These are phyloP conservation scores for Coniosporium tulheliwenetii DNA, from an alignment of 2,329 filamentous ascomycete species.

Conservation along the genomic window DNA sequence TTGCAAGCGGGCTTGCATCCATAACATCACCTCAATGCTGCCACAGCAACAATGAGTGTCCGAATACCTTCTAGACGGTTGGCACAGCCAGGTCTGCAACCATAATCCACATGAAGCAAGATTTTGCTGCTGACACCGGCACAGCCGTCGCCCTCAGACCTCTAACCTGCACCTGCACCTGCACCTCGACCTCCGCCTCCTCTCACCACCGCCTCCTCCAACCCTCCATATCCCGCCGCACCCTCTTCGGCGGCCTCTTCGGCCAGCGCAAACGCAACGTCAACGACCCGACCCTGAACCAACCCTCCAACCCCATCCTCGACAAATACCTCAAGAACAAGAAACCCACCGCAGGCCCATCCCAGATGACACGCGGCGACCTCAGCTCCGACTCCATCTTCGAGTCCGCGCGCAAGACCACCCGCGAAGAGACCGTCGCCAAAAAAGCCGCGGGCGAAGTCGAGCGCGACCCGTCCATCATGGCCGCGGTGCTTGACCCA, in stretches of 20 bases:
- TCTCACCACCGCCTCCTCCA: constrained; percentile 6
- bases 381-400: constrained; percentile 37
- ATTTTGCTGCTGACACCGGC: constrained; percentile 2
- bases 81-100: constrained; percentile 39
- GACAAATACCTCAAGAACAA: constrained; percentile 35
- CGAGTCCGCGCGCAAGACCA: constrained; percentile 21
- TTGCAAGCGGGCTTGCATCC: too few species aligned
- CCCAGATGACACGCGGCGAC: constrained; percentile 19
- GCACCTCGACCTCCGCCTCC: background rate
- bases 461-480: constrained; percentile 31
- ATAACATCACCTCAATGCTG: background rate
- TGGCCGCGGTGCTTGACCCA: constrained; percentile 56
- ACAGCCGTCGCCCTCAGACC: constrained; percentile 7
- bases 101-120: too few species aligned
- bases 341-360: constrained; percentile 12
- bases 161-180: background rate
- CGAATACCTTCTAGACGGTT: constrained; percentile 47
- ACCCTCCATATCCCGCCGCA: constrained; percentile 6
- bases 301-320: constrained; percentile 39
- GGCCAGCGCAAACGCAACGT: constrained; percentile 5
- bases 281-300: constrained; percentile 1
- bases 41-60: constrained; percentile 41
- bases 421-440: constrained; percentile 1
- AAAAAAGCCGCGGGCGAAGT: constrained; percentile 4
- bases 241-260: constrained; percentile 6